These are phyloP conservation scores for Alternaria alternata DNA, from an alignment of 2,329 filamentous ascomycete genomes.

Conservation along the genomic window DNA sequence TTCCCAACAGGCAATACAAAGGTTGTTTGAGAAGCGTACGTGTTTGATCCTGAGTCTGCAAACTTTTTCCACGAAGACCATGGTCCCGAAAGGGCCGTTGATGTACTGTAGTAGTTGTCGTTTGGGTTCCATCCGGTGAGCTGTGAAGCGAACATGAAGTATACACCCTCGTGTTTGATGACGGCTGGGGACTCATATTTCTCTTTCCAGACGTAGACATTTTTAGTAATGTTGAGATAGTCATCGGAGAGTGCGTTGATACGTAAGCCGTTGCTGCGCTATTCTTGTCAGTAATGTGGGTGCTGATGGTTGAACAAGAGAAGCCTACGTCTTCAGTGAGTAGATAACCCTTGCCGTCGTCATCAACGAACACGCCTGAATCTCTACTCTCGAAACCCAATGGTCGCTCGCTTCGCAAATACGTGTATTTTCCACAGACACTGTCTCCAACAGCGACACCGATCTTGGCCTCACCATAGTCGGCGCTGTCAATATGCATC, in stretches of 20 bases:
- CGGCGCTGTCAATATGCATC: conserved; percentile 70
- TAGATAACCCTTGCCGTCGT: conserved; percentile 67
- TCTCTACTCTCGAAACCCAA: conserved; percentile 64
- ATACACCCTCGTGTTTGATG: conserved; percentile 66
- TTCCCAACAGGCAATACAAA: conserved; percentile 62
- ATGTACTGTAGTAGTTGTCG: conserved; percentile 70
- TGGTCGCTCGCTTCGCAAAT: conserved; percentile 57
- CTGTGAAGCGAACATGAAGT: conserved; percentile 70
- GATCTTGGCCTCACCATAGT: conserved; percentile 70
- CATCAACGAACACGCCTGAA: conserved; percentile 68
- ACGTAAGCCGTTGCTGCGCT: conserved; percentile 66
- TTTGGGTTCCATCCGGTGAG: conserved; percentile 64
- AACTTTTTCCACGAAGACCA: conserved; percentile 70
- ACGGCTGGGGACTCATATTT: conserved; percentile 70
- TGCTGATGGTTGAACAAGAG: neutral
- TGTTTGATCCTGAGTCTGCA: conserved; percentile 64
- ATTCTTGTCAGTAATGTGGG: conserved; percentile 6
- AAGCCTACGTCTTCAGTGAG: conserved; percentile 67
- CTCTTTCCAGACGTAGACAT: conserved; percentile 62
- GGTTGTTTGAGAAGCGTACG: conserved; percentile 68
- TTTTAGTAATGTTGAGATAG: conserved; percentile 61
- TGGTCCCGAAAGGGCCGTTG: conserved; percentile 64
- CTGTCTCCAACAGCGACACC: conserved; percentile 68
- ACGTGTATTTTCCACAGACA: conserved; percentile 69
- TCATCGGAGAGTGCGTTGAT: conserved; percentile 66